These are phyloP conservation scores for Lecanoromycetidae sp. DNA, from an alignment of 2,329 filamentous ascomycete genomes.

Conservation along the genomic window DNA sequence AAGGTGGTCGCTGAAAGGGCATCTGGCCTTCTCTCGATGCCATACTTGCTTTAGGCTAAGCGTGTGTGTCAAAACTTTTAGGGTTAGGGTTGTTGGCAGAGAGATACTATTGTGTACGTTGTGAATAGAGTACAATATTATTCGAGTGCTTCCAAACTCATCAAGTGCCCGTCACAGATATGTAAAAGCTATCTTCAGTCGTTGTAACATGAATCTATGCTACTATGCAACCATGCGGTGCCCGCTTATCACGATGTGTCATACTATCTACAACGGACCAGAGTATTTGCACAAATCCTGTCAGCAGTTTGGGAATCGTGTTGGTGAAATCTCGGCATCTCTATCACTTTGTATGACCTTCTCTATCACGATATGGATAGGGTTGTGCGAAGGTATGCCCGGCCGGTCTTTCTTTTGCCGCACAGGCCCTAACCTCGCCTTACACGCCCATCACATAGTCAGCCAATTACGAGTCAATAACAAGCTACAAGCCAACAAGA, in stretches of 20 bases:
- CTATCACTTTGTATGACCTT: not conserved
- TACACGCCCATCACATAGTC: no score
- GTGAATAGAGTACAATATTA: no score
- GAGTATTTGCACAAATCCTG: not conserved
- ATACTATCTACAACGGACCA: not conserved
- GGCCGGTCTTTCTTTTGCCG: not conserved
- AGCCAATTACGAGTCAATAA: no score
- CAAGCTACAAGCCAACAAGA: not conserved
- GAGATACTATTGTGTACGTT: no score
- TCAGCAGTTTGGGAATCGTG: not conserved
- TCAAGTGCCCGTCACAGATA: no score
- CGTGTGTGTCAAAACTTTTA: not conserved
- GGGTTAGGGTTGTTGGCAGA: no score
- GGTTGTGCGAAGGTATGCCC: not conserved
- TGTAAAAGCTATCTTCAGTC: no score
- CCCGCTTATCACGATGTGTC: not conserved
- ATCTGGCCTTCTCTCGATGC: not conserved
- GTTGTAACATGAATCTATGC: no score
- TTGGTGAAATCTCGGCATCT: not conserved
- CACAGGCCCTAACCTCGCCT: no score
- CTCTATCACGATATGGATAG: not conserved
- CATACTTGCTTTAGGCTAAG: not conserved
- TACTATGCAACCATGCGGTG: not conserved
- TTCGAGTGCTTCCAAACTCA: no score
- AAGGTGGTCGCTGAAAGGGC: constrained; percentile 3